Conservation (phyloP, 352 stramenopile genomes). For the Pseudoperonospora humuli region DNA sequence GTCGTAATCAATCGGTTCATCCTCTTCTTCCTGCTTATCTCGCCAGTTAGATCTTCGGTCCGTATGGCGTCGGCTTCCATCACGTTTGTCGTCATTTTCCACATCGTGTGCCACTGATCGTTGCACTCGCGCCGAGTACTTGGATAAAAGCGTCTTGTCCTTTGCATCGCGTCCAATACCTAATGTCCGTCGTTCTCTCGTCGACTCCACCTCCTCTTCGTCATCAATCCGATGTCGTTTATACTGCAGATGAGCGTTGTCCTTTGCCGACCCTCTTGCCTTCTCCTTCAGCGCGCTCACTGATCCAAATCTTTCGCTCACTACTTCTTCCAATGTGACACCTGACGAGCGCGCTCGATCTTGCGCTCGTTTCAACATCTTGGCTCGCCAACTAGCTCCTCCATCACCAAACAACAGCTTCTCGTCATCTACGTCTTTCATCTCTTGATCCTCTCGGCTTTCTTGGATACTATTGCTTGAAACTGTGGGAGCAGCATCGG, state of each 20-base stretch:
- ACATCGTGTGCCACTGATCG: constrained; percentile 35
- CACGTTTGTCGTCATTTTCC: constrained; percentile 6
- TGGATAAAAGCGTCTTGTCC: constrained; percentile 52
- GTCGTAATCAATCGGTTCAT: constrained; percentile 73
- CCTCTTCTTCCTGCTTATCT: too few species aligned
- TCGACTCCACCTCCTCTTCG: constrained; percentile 3
- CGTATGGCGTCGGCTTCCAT: neutral
- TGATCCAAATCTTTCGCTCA: constrained; percentile 50
- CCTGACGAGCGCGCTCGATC: constrained; percentile 49
- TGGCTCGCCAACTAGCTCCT: constrained; percentile 73
- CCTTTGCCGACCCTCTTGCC: constrained; percentile 34
- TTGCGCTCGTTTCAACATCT: constrained; percentile 74
- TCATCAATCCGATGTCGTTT: constrained; percentile 34
- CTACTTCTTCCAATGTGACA: constrained; percentile 46
- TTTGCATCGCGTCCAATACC: constrained; percentile 45
- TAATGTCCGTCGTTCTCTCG: constrained; percentile 16
- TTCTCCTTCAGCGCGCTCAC: constrained; percentile 49
- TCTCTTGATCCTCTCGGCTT: constrained; percentile 1
- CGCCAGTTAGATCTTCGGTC: constrained; percentile 14
- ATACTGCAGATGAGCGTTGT: constrained; percentile 62
- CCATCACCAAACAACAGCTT: constrained; percentile 53
- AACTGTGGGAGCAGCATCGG: constrained; percentile 28
- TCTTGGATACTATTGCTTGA: constrained; percentile 17
- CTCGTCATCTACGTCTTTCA: constrained; percentile 2
- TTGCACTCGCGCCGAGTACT: constrained; percentile 56